These are phyloP conservation scores for Periconia sp. DNA, from an alignment of 2,329 filamentous ascomycete species.

Conservation along the genomic window DNA sequence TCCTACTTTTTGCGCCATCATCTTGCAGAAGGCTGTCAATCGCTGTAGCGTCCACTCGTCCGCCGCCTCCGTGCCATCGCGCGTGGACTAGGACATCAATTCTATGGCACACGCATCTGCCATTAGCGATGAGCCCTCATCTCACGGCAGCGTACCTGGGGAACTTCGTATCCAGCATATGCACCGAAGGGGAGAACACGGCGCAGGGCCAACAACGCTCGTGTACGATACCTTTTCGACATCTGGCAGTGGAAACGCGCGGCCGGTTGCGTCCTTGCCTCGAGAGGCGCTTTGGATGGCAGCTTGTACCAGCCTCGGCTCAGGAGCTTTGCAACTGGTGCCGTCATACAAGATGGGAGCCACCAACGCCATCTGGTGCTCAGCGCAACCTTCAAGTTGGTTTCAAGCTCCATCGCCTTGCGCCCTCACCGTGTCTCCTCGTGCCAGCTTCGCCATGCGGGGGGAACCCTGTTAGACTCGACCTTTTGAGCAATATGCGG, in stretches of 20 bases:
- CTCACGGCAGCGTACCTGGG: background rate
- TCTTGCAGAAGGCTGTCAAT: constrained; percentile 39
- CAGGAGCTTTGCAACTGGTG: constrained; percentile 21
- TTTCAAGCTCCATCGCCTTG: constrained; percentile 24
- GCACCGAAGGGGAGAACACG: constrained; percentile 13
- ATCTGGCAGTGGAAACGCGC: constrained; percentile 8
- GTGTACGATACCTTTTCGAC: constrained; percentile 14
- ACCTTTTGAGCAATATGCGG: constrained; percentile 21
- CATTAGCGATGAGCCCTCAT: constrained; percentile 16
- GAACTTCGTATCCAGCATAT: no score
- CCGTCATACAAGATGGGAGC: constrained; percentile 35
- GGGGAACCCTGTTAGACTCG: constrained; percentile 17
- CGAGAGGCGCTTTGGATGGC: constrained; percentile 5
- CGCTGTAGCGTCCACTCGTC: constrained; percentile 33
- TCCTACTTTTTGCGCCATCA: constrained; percentile 23
- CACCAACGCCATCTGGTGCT: constrained; percentile 37
- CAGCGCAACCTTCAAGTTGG: constrained; percentile 27
- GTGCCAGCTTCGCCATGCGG: constrained; percentile 11
- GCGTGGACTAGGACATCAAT: no score
- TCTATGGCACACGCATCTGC: no score
- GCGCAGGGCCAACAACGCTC: constrained; percentile 12
- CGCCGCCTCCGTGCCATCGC: constrained; percentile 18
- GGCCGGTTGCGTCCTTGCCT: constrained; percentile 11
- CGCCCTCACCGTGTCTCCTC: constrained; percentile 12
- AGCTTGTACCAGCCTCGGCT: constrained; percentile 13